A percentile compares a stretch with the other conserved stretches of the same genome.
These are phyloP conservation scores for Scenedesmus sp. DNA, from an alignment of 163 green algal genomes.

Conservation along the genomic window DNA sequence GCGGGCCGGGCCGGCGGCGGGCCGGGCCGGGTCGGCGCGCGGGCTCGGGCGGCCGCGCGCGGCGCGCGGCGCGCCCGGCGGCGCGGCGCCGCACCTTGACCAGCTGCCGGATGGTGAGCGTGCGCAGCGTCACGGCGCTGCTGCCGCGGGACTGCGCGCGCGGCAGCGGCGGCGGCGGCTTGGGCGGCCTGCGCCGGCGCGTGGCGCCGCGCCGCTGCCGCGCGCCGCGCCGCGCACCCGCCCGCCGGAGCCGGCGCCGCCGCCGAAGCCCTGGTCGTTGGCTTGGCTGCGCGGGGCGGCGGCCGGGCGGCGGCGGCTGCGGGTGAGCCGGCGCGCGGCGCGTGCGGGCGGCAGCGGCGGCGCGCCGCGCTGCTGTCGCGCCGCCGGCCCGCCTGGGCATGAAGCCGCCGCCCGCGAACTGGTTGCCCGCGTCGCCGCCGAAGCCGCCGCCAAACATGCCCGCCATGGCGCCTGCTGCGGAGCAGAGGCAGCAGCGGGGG, in stretches of 20 bases:
- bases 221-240: too few species aligned
- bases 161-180: neutral
- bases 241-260: conserved; percentile 1
- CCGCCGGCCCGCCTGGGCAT: conserved; percentile 39
- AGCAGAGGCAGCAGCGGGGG: too few species aligned
- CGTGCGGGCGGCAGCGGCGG: neutral
- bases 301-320: too few species aligned
- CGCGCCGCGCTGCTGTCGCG: neutral
- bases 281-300: conserved; percentile 33
- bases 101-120: conserved; percentile 47
- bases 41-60: too few species aligned
- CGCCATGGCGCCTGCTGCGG: too few species aligned
- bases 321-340: neutral
- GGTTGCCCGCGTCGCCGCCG: conserved; percentile 32
- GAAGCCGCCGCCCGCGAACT: conserved; percentile 47
- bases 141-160: neutral
- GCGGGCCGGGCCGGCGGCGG: too few species aligned
- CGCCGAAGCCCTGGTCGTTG: conserved; percentile 7
- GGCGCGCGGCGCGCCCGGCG: too few species aligned
- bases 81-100: conserved; percentile 32
- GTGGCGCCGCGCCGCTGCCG: too few species aligned
- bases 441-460: conserved; percentile 42
- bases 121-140: conserved; percentile 32
- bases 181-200: too few species aligned
- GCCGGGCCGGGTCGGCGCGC: too few species aligned